These are phyloP conservation scores for Colletotrichum australisinense DNA, from an alignment of 2,329 filamentous ascomycete species.

Conservation along the genomic window DNA sequence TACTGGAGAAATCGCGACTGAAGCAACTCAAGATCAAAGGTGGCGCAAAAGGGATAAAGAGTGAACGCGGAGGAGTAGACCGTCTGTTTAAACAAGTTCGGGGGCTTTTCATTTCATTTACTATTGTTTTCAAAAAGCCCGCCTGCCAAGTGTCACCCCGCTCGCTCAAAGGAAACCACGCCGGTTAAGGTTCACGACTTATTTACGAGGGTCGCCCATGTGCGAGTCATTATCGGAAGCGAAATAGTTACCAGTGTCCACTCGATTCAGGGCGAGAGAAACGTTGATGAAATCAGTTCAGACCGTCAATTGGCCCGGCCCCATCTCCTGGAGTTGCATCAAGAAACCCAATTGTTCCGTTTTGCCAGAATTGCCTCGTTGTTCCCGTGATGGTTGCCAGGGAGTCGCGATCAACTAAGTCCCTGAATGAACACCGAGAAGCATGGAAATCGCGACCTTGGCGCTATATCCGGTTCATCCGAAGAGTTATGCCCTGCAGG, in stretches of 20 bases:
- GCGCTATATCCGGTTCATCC: slow-evolving; percentile 24
- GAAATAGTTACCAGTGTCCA: neutral
- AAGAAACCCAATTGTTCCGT: neutral
- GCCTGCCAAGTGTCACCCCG: neutral
- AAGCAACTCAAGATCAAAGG: neutral
- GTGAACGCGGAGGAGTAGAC: neutral
- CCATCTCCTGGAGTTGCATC: neutral
- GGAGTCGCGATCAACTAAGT: neutral
- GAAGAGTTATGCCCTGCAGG: neutral
- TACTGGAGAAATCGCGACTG: neutral
- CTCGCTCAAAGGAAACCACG: neutral
- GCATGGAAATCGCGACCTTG: neutral
- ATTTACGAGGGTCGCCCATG: neutral
- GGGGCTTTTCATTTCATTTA: neutral
- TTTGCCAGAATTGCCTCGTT: neutral
- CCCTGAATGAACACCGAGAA: neutral
- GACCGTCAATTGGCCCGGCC: neutral
- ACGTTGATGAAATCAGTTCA: slow-evolving; percentile 1
- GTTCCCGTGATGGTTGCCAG: neutral
- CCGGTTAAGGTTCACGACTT: neutral
- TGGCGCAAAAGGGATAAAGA: neutral
- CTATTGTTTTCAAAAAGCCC: neutral
- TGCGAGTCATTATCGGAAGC: neutral
- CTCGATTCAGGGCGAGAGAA: neutral
- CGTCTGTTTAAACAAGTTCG: neutral